Conservation (phyloP, 2,329 filamentous ascomycete species). For the Escovopsis weberi region DNA sequence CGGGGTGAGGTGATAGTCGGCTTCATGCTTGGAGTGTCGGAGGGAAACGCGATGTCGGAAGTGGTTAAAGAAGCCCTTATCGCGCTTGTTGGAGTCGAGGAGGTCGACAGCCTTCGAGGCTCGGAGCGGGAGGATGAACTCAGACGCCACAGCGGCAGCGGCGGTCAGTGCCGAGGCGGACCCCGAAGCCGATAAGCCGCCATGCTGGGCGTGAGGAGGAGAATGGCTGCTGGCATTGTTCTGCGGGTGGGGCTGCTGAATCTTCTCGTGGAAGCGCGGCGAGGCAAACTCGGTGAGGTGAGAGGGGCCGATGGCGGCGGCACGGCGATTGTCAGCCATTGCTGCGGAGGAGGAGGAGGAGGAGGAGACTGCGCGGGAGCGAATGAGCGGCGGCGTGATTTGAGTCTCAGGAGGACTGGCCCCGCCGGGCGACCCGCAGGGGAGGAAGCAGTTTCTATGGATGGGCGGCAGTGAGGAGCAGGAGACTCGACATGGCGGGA, state of each 20-base stretch:
- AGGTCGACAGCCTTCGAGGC: conserved; percentile 21
- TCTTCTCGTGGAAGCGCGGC: conserved; percentile 47
- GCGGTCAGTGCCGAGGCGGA: conserved; percentile 10
- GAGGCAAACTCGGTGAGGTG: conserved; percentile 55
- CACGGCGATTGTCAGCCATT: conserved; percentile 20
- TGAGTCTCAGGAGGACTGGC: conserved; percentile 8
- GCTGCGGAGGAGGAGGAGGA: conserved; percentile 6
- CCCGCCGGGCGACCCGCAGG: conserved; percentile 14
- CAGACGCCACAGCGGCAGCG: conserved; percentile 19
- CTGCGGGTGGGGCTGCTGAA: conserved; percentile 40
- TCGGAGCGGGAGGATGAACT: conserved; percentile 36
- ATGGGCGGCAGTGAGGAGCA: conserved; percentile 10
- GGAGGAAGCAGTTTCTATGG: conserved; percentile 19
- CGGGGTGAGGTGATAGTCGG: conserved; percentile 5
- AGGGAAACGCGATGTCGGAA: conserved; percentile 25
- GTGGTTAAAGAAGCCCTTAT: conserved; percentile 26
- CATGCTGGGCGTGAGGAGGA: conserved; percentile 22
- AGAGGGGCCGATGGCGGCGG: conserved; percentile 40
- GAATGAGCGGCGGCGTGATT: conserved; percentile 11
- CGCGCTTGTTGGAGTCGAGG: conserved; percentile 24
- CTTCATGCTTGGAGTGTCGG: conserved; percentile 19
- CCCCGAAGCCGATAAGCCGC: conserved; percentile 7
- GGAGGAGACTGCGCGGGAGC: background rate
- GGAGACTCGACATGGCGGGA: conserved; percentile 18
- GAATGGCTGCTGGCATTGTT: conserved; percentile 26